Base-by-base conservation (phyloP, 2,329 filamentous ascomycete genomes). In the Ophiocordyceps camponoti-floridani region DNA sequence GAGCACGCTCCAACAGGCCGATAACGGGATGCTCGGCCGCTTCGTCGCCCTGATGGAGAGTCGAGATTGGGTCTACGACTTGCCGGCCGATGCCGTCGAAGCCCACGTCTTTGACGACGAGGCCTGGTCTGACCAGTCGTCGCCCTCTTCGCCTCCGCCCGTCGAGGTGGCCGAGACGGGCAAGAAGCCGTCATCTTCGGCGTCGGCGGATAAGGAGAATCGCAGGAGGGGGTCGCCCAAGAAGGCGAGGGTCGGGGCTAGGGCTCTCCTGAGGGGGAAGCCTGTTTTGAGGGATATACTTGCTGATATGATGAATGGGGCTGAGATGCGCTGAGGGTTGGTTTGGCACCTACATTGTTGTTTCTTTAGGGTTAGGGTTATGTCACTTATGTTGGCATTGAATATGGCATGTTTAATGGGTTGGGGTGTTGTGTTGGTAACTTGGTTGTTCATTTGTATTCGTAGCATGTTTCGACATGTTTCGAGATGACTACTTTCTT, bases 31-130 rank as follows among this genome's bases (percentile, higher is more conserved):
- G 63, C 69, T 98, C 13, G 74, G 73, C 31, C 72, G 73, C 19
- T 85, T 96, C 55, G 72, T 96, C 8, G 63, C 66, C 3, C 63
- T 96, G 38, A 89, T 95, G 68, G 82, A 88, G 50, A 66, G 71
- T 46, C 77, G 75, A 44, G 66, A 73, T n/a, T 96, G 91, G 88
- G 69, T 87, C 14, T 79, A 86, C 51, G 74, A 94, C 51, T 58
- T 96, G 43, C 76, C 75, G 0, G 57, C 58, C 2, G 68, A 74
- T 11, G 83, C 82, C 41, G 58, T 82, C 8, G 75, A 79, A 10
- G 72, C 66, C 28, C 86, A 94, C 62, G 58, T 65, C 38, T 88
- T 86, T 50, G 78, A 79, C 42, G 73, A 78, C 18, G 58, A 64
- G 19, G 58, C 57, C 8, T 75, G 72, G 23, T 23, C 23, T 5